Evolutionary conservation across 2,329 filamentous ascomycete genomes (phyloP).

Genomic region (Scedosporium dehoogii): DNA sequence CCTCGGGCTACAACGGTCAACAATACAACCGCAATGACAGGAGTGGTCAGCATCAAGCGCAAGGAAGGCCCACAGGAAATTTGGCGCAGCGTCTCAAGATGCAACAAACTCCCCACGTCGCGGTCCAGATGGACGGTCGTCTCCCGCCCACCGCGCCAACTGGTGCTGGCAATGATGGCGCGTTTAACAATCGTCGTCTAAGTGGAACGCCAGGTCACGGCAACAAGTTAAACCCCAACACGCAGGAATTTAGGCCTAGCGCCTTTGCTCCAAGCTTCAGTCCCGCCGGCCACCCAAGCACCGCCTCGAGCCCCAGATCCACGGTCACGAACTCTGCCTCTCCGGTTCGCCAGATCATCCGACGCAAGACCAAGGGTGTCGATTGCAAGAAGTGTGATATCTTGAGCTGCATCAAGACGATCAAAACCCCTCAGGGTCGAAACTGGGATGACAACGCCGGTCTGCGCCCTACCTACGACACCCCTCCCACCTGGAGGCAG

Average conservation of each 20-base stretch:
- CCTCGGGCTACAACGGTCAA: slow-evolving; percentile 34
- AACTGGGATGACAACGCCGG: slow-evolving; percentile 70
- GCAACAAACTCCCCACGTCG: slow-evolving; percentile 28
- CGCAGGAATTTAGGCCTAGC: slow-evolving; percentile 76
- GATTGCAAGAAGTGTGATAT: slow-evolving; percentile 60
- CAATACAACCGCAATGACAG: slow-evolving; percentile 37
- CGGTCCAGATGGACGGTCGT: slow-evolving; percentile 46
- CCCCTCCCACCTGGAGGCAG: slow-evolving; percentile 74
- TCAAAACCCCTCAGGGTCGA: slow-evolving; percentile 40
- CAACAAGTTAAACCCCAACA: slow-evolving; percentile 54
- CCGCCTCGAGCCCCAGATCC: slow-evolving; percentile 62
- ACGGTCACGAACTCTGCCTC: slow-evolving; percentile 36
- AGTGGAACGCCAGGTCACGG: slow-evolving; percentile 40
- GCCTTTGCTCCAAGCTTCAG: slow-evolving; percentile 74
- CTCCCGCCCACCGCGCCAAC: slow-evolving; percentile 66
- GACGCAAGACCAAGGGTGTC: slow-evolving; percentile 62
- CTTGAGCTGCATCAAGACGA: slow-evolving; percentile 41
- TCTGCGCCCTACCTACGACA: slow-evolving; percentile 77
- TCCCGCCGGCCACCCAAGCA: slow-evolving; percentile 53
- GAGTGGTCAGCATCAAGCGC: slow-evolving; percentile 29
- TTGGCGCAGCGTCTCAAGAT: slow-evolving; percentile 42
- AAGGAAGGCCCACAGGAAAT: slow-evolving; percentile 31
- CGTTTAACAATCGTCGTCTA: slow-evolving; percentile 40
- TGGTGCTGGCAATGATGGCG: slow-evolving; percentile 35
- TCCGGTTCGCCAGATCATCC: slow-evolving; percentile 44